These are phyloP conservation scores for Tetrahymena thermophila DNA, from an alignment of 73 alveolate species.

Conservation along the genomic window DNA sequence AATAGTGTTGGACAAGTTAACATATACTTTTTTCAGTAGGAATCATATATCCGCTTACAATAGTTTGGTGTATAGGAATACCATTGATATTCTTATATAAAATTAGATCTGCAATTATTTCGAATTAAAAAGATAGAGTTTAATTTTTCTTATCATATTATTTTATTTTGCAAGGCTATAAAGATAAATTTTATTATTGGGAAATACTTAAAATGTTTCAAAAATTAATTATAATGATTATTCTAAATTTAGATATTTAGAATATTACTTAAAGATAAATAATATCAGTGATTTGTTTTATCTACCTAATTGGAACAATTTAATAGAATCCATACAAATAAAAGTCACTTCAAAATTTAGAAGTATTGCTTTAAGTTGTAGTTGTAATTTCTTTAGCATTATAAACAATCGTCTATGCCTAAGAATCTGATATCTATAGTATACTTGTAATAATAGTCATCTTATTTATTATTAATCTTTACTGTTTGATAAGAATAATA, in stretches of 20 bases:
- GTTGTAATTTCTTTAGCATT: neutral
- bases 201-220: neutral
- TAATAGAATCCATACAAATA: neutral
- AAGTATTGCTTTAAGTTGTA: neutral
- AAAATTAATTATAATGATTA: neutral
- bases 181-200: neutral
- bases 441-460: too few relatives aligned
- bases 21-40: neutral
- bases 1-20: neutral
- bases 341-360: neutral
- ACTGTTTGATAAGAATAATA: too few relatives aligned
- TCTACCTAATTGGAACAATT: neutral
- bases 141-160: neutral
- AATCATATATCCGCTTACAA: neutral
- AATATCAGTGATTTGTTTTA: neutral
- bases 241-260: neutral
- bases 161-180: neutral
- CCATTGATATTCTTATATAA: neutral
- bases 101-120: neutral
- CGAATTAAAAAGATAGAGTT: neutral
- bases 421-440: neutral
- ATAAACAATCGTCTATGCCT: neutral
- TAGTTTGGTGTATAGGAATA: neutral
- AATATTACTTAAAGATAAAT: neutral
- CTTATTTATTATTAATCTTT: neutral